Evolutionary conservation across 495 filamentous ascomycete genomes (phyloP), one percentile per base, ranked within the genome.

Genomic region (Glutinoglossum americanum): DNA sequence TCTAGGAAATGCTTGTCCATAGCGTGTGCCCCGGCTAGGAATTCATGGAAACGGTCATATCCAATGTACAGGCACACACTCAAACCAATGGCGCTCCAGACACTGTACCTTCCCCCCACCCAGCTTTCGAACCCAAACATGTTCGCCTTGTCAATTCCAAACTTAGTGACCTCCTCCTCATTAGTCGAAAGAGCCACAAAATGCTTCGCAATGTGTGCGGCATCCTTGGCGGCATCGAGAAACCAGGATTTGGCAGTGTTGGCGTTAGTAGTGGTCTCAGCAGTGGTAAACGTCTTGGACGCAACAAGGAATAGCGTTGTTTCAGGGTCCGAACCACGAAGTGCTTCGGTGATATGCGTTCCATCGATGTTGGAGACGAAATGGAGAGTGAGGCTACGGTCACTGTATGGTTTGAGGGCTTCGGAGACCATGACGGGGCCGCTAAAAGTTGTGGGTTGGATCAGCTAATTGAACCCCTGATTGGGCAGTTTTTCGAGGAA

Each of bases 311-410:
- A 98, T 56, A 98, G 81, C 30, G 90, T 96, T 48, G 93, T 96
- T 73, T 98, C 92, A 19, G 92, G 89, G 69, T 98, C 78, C 1
- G 89, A 90, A 68, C 81, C 66, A 66, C 81, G 82, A 19, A 97
- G 79, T 51, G 92, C 93, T 73, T 98, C 92, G 51, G 89, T 85
- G 66, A 97, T 85, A 73, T 98, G 92, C 54, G 92, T 97, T 61
- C 92, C 92, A 67, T 98, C 92, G 64, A 98, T 95, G 76, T 98
- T 98, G 71, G 92, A 97, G 60, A 98, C 92, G 65, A 98, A 98
- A 78, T 96, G 92, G 53, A 97, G 76, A 37, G 79, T 95, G 68
- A 89, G 73, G 68, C 82, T 80, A 57, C 81, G 82, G 70, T 84
- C 79, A 45, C 85, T 84, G 68, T 98, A 98, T 63, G 87, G 80